phyloP scores from a whole-genome alignment of 2,329 filamentous ascomycete species.

The Teratosphaeria destructans region DNA sequence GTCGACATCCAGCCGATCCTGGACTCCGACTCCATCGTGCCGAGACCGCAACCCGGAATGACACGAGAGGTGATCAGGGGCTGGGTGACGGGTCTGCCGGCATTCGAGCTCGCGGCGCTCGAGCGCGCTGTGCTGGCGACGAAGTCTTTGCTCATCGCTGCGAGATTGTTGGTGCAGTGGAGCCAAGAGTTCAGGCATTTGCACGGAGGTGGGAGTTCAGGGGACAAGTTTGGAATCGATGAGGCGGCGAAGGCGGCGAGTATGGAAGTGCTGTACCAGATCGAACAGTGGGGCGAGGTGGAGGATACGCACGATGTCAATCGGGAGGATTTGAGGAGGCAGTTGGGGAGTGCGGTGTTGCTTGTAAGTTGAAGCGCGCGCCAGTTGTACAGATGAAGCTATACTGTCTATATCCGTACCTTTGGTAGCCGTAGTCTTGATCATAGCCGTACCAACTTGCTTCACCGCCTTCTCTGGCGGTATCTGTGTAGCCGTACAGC shows the following conservation, averaged over 20 bases:
- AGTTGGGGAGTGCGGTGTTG: slow-evolving; percentile 77
- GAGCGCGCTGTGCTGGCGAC: slow-evolving; percentile 75
- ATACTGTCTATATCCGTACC: not conserved
- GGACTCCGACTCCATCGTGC: slow-evolving; percentile 66
- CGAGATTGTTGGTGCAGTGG: slow-evolving; percentile 76
- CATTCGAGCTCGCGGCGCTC: slow-evolving; percentile 76
- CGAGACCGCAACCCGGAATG: slow-evolving; percentile 58
- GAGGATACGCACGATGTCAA: slow-evolving; percentile 98
- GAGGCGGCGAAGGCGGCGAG: slow-evolving; percentile 69
- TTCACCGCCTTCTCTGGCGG: not conserved
- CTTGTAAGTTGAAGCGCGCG: slow-evolving; percentile 44
- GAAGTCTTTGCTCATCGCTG: slow-evolving; percentile 74
- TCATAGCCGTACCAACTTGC: too few species aligned
- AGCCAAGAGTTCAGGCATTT: slow-evolving; percentile 57
- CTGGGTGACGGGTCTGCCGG: slow-evolving; percentile 63
- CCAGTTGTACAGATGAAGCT: not conserved
- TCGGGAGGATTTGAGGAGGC: slow-evolving; percentile 75
- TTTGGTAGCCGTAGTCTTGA: too few species aligned
- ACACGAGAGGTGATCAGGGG: slow-evolving; percentile 67
- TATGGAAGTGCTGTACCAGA: slow-evolving; percentile 86
- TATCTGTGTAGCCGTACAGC: not conserved
- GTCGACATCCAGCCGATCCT: slow-evolving; percentile 70
- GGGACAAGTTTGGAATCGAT: slow-evolving; percentile 60
- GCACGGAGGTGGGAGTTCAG: not conserved
- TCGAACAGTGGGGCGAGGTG: slow-evolving; percentile 84